These are phyloP conservation scores for Diplosphaera chodatii DNA, from an alignment of 139 green algal species.

Conservation along the genomic window DNA sequence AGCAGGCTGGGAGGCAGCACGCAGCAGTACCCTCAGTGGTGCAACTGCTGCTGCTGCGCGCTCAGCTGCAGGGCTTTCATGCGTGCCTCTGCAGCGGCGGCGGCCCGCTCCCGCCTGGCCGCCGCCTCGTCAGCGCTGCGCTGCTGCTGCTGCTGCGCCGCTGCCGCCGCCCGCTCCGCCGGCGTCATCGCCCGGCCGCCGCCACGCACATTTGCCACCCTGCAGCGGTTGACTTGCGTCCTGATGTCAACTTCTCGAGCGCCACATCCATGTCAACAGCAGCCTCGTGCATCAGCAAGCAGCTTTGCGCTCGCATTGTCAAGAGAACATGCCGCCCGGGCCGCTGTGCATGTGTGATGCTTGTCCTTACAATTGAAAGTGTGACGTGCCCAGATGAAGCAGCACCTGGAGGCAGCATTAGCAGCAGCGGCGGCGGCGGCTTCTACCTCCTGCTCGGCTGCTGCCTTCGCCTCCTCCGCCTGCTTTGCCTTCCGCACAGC, in stretches of 20 bases:
- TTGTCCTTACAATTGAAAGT: no score
- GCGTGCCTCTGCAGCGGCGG: constrained; percentile 70
- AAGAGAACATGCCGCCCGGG: no score
- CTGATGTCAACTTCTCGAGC: no score
- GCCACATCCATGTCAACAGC: no score
- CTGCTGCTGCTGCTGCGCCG: constrained; percentile 7
- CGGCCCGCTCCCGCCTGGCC: constrained; percentile 49
- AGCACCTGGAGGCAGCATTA: constrained; percentile 13
- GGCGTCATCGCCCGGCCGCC: background rate
- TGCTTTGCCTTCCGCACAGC: constrained; percentile 21
- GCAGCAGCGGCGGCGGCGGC: constrained; percentile 33
- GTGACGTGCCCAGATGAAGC: no score
- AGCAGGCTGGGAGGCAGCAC: no score
- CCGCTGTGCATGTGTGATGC: no score
- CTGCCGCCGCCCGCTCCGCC: constrained; percentile 8
- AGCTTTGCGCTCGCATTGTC: no score
- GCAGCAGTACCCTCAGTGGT: background rate
- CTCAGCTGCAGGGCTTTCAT: constrained; percentile 49
- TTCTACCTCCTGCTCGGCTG: constrained; percentile 53
- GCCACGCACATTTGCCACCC: background rate
- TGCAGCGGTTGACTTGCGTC: no score
- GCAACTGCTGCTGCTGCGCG: constrained; percentile 29
- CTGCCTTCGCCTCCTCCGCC: constrained; percentile 24
- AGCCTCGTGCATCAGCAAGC: no score
- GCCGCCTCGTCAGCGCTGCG: constrained; percentile 37